Evolutionary conservation across 371 early-diverging fungal genomes (phyloP).

Genomic region (Lichtheimia ornata): DNA sequence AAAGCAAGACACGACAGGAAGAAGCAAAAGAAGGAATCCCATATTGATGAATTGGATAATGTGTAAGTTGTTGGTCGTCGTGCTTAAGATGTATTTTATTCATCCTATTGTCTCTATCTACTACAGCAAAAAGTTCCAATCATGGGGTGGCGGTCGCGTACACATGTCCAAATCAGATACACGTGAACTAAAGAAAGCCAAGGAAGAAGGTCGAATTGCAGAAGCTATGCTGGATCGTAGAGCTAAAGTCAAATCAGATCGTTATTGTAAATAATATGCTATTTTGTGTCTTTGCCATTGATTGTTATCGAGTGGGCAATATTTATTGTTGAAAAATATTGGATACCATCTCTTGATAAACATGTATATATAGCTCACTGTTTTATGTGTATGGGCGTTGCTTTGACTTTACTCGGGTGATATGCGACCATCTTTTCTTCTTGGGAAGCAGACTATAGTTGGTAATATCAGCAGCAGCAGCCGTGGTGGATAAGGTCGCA

Average conservation of each 20-base stretch:
- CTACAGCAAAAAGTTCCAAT: conserved; percentile 66
- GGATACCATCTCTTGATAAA: no score
- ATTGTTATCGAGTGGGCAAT: no score
- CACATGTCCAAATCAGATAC: conserved; percentile 49
- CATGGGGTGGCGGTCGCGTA: conserved; percentile 67
- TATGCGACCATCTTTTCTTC: no score
- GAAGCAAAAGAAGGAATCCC: conserved; percentile 24
- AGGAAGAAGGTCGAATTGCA: conserved; percentile 71
- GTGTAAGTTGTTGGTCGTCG: conserved; percentile 31
- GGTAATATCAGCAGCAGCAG: no score
- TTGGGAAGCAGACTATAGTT: no score
- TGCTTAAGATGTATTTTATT: background rate
- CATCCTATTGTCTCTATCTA: conserved; percentile 8
- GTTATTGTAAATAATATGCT: conserved; percentile 72
- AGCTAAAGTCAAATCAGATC: conserved; percentile 81
- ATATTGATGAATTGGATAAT: conserved; percentile 32
- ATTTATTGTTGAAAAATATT: no score
- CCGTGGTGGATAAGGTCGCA: no score
- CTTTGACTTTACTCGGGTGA: no score
- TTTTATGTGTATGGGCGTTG: no score
- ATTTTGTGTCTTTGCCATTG: no score
- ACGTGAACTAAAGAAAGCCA: conserved; percentile 62
- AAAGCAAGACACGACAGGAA: conserved; percentile 42
- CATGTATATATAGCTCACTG: no score
- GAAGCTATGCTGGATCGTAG: conserved; percentile 82